Evolutionary conservation across 345 rosid species (phyloP).

Genomic region (Heritiera littoralis): DNA sequence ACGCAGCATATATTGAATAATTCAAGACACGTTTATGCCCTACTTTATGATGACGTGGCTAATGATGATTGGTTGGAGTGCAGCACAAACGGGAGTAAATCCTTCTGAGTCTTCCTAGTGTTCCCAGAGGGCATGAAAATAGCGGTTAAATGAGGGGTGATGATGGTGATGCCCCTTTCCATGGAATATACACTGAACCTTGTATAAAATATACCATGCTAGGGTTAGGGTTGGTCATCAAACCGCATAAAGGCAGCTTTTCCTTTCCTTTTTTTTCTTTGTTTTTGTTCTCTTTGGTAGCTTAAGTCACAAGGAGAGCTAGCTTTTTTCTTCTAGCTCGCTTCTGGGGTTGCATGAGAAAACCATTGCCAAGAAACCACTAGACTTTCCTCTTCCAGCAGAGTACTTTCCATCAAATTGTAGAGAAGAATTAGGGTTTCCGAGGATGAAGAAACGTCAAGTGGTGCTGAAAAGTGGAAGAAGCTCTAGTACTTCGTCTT

Average conservation of each 20-base stretch:
- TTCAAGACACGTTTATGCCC: neutral
- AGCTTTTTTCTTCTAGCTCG: neutral
- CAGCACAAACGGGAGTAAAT: conserved; percentile 26
- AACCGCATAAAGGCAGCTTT: conserved; percentile 29
- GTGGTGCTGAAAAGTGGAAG: conserved; percentile 43
- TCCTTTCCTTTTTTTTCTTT: conserved; percentile 9
- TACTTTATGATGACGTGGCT: conserved; percentile 28
- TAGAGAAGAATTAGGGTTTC: conserved; percentile 35
- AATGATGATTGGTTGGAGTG: conserved; percentile 34
- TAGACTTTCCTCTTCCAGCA: neutral
- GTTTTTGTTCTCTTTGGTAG: neutral
- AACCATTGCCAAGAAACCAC: conserved; percentile 2
- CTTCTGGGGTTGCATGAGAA: conserved; percentile 30
- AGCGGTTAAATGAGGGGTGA: conserved; percentile 37
- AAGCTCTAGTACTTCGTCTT: conserved; percentile 43
- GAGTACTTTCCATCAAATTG: neutral
- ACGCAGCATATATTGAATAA: neutral
- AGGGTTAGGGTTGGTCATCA: conserved; percentile 65
- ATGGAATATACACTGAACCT: neutral
- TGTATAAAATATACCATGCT: conserved; percentile 33
- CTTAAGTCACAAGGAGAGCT: conserved; percentile 13
- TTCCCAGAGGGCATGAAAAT: conserved; percentile 35
- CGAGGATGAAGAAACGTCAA: conserved; percentile 54
- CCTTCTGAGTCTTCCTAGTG: conserved; percentile 24
- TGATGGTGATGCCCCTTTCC: conserved; percentile 15